These are phyloP conservation scores for Kwoniella bestiolae DNA, from an alignment of 768 basidiomycete species.

Conservation along the genomic window DNA sequence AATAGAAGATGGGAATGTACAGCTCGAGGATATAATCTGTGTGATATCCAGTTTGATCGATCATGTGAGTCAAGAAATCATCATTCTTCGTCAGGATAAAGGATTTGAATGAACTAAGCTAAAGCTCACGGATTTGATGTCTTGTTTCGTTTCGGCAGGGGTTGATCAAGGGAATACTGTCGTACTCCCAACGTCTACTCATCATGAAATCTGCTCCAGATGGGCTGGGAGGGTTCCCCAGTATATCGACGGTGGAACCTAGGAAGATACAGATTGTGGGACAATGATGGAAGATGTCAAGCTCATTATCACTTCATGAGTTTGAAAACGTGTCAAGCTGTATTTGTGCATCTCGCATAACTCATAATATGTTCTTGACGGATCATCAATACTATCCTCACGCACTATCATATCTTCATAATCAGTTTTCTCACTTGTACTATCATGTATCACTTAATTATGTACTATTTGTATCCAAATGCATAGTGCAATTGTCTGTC, in stretches of 20 bases:
- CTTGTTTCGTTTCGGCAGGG: no score
- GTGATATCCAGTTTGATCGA: slow-evolving; percentile 50
- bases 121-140: background rate
- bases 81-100: no score
- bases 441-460: background rate
- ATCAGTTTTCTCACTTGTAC: background rate
- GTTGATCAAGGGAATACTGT: slow-evolving; percentile 39
- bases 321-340: no score
- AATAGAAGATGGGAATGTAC: slow-evolving; percentile 43
- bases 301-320: no score
- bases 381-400: no score
- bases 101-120: background rate
- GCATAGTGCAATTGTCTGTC: slow-evolving; percentile 4
- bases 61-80: slow-evolving; percentile 51
- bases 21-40: slow-evolving; percentile 52
- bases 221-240: slow-evolving; percentile 49
- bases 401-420: no score
- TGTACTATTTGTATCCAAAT: background rate
- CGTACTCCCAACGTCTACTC: slow-evolving; percentile 42
- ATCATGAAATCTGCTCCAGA: slow-evolving; percentile 41
- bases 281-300: background rate
- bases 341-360: no score
- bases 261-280: slow-evolving; percentile 6
- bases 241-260: slow-evolving; percentile 36
- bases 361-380: no score